Conservation (phyloP, 164 flowering plant species). For the Cinnamomum micranthum region DNA sequence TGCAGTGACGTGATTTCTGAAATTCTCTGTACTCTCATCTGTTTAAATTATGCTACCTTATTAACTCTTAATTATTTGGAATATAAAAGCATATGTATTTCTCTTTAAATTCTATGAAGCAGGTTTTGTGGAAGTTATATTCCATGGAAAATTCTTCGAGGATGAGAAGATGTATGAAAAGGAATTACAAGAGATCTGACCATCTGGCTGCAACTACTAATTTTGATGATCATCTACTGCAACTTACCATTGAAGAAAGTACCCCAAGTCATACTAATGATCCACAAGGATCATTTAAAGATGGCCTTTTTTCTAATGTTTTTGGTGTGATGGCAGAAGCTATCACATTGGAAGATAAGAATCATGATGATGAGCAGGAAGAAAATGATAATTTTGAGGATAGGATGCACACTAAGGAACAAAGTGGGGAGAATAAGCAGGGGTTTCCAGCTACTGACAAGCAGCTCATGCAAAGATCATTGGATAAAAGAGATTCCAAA, state of each 20-base stretch:
- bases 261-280: neutral
- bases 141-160: conserved; percentile 88
- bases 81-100: neutral
- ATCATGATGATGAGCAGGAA: conserved; percentile 62
- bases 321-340: conserved; percentile 78
- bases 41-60: neutral
- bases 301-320: conserved; percentile 43
- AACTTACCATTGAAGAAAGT: conserved; percentile 23
- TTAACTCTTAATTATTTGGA: neutral
- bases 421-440: conserved; percentile 30
- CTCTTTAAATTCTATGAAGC: conserved; percentile 4
- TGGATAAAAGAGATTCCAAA: conserved; percentile 35
- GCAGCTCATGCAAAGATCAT: conserved; percentile 25
- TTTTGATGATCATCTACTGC: conserved; percentile 50
- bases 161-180: conserved; percentile 79
- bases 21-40: neutral
- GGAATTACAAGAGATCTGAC: conserved; percentile 74
- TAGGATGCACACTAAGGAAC: conserved; percentile 28
- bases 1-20: neutral
- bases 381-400: conserved; percentile 42
- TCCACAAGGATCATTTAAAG: neutral
- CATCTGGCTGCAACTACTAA: conserved; percentile 91
- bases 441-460: conserved; percentile 34
- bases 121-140: conserved; percentile 96
- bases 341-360: conserved; percentile 51